Conservation (phyloP, 2,329 filamentous ascomycete species). For the Fusarium sp. region DNA sequence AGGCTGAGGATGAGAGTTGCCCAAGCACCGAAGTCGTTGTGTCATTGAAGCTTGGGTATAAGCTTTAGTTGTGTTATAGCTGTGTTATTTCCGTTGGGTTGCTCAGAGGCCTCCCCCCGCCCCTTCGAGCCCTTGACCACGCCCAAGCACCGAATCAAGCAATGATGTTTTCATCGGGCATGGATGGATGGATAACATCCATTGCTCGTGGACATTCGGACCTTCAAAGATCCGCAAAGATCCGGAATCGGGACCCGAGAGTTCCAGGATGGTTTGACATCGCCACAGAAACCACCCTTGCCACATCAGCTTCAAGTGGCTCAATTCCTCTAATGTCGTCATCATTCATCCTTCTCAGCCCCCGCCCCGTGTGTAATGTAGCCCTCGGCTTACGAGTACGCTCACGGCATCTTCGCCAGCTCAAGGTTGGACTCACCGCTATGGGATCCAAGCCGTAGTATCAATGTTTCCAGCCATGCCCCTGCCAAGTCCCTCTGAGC, state of each 20-base stretch:
- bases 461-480: slow-evolving; percentile 29
- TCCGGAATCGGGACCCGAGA: slow-evolving; percentile 14
- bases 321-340: slow-evolving; percentile 28
- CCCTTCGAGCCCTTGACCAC: no score
- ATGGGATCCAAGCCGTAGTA: not conserved
- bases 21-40: not conserved
- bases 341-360: slow-evolving; percentile 25
- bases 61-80: no score
- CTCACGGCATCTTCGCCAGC: not conserved
- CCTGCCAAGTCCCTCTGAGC: slow-evolving; percentile 36
- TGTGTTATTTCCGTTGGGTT: no score
- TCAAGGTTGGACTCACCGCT: slow-evolving; percentile 6
- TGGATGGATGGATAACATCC: not conserved
- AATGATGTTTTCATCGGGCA: not conserved
- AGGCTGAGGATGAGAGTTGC: not conserved
- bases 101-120: no score
- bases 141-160: not conserved
- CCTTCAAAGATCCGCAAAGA: slow-evolving; percentile 20
- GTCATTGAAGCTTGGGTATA: no score
- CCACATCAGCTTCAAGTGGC: slow-evolving; percentile 22
- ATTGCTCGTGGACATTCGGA: slow-evolving; percentile 19
- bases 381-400: not conserved
- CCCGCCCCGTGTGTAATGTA: not conserved
- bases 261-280: not conserved
- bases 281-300: slow-evolving; percentile 22